Evolutionary conservation across 23 red algal genomes (phyloP), one percentile per base, ranked within the genome.

Genomic region (Gracilariopsis chorda): DNA sequence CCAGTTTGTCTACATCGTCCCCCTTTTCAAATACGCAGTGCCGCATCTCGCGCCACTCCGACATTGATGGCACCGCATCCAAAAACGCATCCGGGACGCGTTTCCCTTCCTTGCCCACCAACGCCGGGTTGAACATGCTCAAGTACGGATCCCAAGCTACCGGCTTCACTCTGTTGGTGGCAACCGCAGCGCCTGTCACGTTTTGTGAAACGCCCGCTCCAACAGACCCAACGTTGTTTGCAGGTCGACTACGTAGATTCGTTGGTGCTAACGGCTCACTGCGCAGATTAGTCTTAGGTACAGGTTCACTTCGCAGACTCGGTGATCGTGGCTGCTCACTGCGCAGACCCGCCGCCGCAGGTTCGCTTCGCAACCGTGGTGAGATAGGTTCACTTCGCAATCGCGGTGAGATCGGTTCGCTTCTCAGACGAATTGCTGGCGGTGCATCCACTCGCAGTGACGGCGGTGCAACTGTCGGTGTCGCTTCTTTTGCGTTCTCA

Each of bases 1-100:
- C 85, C 70, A 89, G 69, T 52, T 67, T 53, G 57, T 89, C 85
- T 32, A 76, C 85, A 67, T 89, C 85, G 24, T 80, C 76, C 39
- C 76, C 76, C 29, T 57, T 35, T 25, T 80, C 76, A 9, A 58
- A 57, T 19, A 57, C 76, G 2, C 45, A 37, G 28, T 45, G 32
- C 48, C 76, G 43, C 30, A 80, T 4, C 52, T 53, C 52, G 32
- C 33, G 76, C 76, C 76, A 80, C 48, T 80, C 76, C 12, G 48
- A 59, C 48, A 80, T 3, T 24, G 76, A 42, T 28, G 55, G 51
- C 1, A 3, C 39, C 67, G 67, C 67, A 23, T 73, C 67, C 67
- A 73, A 7, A 46, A 73, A 73, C 39, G n/a, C 36, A 36, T 73
- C 39, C 37, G 67, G 67, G 2, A 73, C 20, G 67, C 67, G 67